Conservation (phyloP, 148 eudicot species). For the Vaccinium corymbosum region DNA sequence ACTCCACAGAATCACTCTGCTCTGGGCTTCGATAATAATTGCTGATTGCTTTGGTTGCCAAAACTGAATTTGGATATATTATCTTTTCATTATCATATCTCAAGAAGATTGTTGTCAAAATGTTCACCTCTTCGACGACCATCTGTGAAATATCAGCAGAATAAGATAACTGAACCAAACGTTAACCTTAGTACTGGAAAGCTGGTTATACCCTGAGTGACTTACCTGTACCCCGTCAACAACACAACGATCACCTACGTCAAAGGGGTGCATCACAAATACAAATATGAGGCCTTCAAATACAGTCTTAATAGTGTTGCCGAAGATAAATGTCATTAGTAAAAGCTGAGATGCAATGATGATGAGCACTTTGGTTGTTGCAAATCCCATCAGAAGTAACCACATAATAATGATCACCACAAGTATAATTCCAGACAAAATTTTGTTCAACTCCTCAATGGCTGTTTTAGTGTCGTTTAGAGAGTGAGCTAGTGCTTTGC, state of each 20-base stretch:
- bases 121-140: constrained; percentile 90
- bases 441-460: constrained; percentile 65
- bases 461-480: constrained; percentile 82
- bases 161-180: neutral
- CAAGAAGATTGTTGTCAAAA: constrained; percentile 77
- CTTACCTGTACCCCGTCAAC: constrained; percentile 83
- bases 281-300: constrained; percentile 79
- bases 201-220: neutral
- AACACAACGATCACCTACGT: constrained; percentile 87
- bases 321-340: constrained; percentile 59
- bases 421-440: constrained; percentile 41
- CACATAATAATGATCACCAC: constrained; percentile 50
- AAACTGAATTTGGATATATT: constrained; percentile 65
- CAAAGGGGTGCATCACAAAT: constrained; percentile 80
- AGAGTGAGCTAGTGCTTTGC: constrained; percentile 70
- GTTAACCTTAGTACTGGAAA: neutral
- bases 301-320: constrained; percentile 55
- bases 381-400: constrained; percentile 70
- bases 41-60: constrained; percentile 77
- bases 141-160: constrained; percentile 38
- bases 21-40: constrained; percentile 81
- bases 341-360: constrained; percentile 70
- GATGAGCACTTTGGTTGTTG: constrained; percentile 61
- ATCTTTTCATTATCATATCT: constrained; percentile 76
- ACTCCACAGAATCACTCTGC: constrained; percentile 73